Evolutionary conservation across 164 flowering plant species (phyloP), one percentile per base, ranked within the genome.

Genomic region (Vitis rupestris): DNA sequence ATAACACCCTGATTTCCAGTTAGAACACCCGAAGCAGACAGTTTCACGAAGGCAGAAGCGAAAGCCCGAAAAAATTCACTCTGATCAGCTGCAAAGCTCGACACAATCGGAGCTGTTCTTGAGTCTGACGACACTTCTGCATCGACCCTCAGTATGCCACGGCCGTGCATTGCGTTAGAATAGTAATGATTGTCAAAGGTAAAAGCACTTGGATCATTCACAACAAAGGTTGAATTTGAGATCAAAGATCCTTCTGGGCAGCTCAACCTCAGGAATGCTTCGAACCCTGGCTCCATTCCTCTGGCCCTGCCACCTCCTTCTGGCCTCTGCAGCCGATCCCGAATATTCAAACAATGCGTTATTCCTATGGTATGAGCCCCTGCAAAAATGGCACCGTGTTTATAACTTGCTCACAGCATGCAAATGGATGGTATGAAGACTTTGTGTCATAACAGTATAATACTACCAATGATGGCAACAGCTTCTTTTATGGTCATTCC

Each of bases 321-420:
- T 1, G 15, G 44, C 23, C 52, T 52, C 67, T 74, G 50, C 8
- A 81, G 63, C 12, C 89, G 82, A 56, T 63, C 49, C 59, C 70
- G 11, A 13, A 85, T 56, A 74, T 73, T 85, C 17, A 61, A 23
- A 64, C 91, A 87, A 30, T 87, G 91, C 27, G 83, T 81, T 5
- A 79, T 49, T 31, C 91, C 91, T 1, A 87, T 71, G 0, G 89
- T 83, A 55, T 87, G 91, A 3, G 87, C 78, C 52, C 91, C 91
- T 85, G 80, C 66, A 75, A 52, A 23, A 54, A 11, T 30, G 27
- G 27, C 27, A 23, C 27, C 27, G 27, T 23, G 27, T 23, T 23
- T 23, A 23, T 23, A 23, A 23, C 27, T 23, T 23, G 1, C 27
- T 23, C 27, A 23, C 27, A 23, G 27, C 27, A 23, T 23, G 27